phyloP scores from a whole-genome alignment of 805 yeast species.

The Candida nemodendra region DNA sequence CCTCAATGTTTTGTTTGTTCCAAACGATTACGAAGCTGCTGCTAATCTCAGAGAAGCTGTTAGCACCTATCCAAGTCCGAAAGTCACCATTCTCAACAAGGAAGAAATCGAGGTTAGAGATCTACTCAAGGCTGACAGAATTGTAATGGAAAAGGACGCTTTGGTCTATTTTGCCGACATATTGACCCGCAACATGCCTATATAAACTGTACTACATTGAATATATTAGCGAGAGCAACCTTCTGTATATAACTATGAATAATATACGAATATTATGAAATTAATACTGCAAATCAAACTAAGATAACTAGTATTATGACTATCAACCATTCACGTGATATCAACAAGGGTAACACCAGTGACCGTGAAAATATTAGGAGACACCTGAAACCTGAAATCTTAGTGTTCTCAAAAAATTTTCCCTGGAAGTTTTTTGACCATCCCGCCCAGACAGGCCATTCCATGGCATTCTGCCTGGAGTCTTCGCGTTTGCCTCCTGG shows the following conservation, averaged over 20 bases:
- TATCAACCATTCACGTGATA: conserved; percentile 10
- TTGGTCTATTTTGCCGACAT: conserved; percentile 51
- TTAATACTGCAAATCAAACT: too few relatives aligned
- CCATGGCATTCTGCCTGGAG: too few relatives aligned
- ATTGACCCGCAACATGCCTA: conserved; percentile 21
- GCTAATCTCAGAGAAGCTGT: conserved; percentile 62
- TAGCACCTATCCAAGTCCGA: conserved; percentile 44
- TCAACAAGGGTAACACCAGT: not conserved
- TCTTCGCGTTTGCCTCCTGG: too few relatives aligned
- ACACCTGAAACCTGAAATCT: too few relatives aligned
- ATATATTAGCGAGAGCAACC: too few relatives aligned
- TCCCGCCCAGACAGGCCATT: too few relatives aligned
- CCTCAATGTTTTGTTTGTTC: conserved; percentile 65
- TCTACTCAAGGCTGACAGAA: conserved; percentile 71
- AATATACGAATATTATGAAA: too few relatives aligned
- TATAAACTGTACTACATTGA: conserved; percentile 8
- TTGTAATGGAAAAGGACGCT: conserved; percentile 71
- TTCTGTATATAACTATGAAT: conserved; percentile 9
- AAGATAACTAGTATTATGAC: too few relatives aligned
- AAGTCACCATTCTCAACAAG: conserved; percentile 64
- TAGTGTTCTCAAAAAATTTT: conserved; percentile 1
- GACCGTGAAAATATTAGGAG: too few relatives aligned
- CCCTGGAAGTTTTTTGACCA: too few relatives aligned
- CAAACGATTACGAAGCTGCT: conserved; percentile 43
- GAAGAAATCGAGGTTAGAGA: conserved; percentile 85